Percentiles rank a stretch among this genome's conserved stretches.
These are phyloP conservation scores for Talaromyces islandicus DNA, from an alignment of 2,329 filamentous ascomycete genomes.

Conservation along the genomic window DNA sequence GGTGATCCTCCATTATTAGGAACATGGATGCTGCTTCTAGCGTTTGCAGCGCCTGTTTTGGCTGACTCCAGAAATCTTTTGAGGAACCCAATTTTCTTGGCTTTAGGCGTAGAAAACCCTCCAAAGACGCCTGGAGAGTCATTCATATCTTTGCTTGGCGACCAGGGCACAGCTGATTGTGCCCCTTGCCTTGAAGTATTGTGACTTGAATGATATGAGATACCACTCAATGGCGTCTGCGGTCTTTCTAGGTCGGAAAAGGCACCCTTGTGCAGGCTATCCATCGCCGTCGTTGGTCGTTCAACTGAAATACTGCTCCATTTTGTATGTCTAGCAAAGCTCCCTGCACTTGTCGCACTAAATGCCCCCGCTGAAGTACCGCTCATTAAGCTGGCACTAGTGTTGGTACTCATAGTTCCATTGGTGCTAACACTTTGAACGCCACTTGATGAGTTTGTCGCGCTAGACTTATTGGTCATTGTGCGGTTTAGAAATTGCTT, in stretches of 20 bases:
- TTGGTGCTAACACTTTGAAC: conserved; percentile 63
- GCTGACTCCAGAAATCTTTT: conserved; percentile 92
- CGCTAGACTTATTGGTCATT: conserved; percentile 81
- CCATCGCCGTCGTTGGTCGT: conserved; percentile 41
- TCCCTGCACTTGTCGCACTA: conserved; percentile 92
- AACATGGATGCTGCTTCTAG: conserved; percentile 74
- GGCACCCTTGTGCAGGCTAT: conserved; percentile 32
- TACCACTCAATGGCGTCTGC: conserved; percentile 59
- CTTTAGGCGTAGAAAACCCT: conserved; percentile 67
- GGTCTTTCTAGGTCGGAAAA: conserved; percentile 39
- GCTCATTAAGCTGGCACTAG: conserved; percentile 86
- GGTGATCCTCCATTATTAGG: conserved; percentile 44
- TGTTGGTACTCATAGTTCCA: conserved; percentile 66
- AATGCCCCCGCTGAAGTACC: conserved; percentile 83
- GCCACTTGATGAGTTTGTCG: conserved; percentile 69
- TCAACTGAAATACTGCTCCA: conserved; percentile 24
- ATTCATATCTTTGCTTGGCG: conserved; percentile 46
- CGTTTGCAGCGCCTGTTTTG: conserved; percentile 87
- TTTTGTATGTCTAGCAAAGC: conserved; percentile 70
- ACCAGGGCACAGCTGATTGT: conserved; percentile 61
- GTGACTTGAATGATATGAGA: conserved; percentile 90
- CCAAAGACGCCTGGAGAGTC: conserved; percentile 67
- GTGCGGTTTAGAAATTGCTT: conserved; percentile 67
- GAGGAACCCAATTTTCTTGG: conserved; percentile 84
- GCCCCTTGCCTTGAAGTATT: conserved; percentile 52